A percentile compares a stretch with the other conserved stretches of the same genome.
phyloP scores from a whole-genome alignment of 2,329 filamentous ascomycete genomes.

The Aspergillus terreus region DNA sequence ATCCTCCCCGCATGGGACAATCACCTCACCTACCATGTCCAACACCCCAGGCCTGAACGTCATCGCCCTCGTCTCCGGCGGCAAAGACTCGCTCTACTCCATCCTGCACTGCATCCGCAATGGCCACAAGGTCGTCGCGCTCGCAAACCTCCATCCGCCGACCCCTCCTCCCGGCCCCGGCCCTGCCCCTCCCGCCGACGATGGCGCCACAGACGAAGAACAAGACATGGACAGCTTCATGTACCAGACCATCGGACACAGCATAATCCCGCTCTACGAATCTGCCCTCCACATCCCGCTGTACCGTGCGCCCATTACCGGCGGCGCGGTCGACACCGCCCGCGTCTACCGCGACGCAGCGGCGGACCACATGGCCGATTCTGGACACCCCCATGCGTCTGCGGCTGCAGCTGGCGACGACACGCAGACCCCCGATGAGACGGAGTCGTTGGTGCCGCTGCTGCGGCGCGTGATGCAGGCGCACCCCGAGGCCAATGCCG shows the following conservation, averaged over 20 bases:
- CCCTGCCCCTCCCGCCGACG: conserved; percentile 1
- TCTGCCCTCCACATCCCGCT: conserved; percentile 75
- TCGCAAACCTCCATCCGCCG: conserved; percentile 75
- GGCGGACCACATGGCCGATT: conserved; percentile 10
- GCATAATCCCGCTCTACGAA: conserved; percentile 79
- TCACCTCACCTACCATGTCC: conserved; percentile 33
- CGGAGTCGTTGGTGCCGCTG: conserved; percentile 77
- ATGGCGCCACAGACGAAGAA: conserved; percentile 35
- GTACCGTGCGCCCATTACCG: conserved; percentile 73
- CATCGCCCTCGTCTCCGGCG: conserved; percentile 89
- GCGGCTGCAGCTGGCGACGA: not conserved
- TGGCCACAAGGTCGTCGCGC: conserved; percentile 77
- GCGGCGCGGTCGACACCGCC: conserved; percentile 65
- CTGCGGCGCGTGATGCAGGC: conserved; percentile 61
- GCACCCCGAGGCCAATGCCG: conserved; percentile 78
- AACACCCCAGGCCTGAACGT: conserved; percentile 56
- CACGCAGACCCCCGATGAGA: conserved; percentile 61
- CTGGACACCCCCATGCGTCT: not conserved
- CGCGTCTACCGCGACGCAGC: conserved; percentile 61
- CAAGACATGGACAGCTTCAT: conserved; percentile 93
- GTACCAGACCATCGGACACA: conserved; percentile 97
- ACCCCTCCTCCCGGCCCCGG: not conserved
- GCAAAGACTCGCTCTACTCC: conserved; percentile 95
- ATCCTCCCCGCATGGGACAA: not conserved
- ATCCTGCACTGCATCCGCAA: conserved; percentile 84